Percentiles rank a stretch among this genome's conserved stretches.
Evolutionary conservation across 2,329 filamentous ascomycete genomes (phyloP).

Genomic region (Elsinoe australis): DNA sequence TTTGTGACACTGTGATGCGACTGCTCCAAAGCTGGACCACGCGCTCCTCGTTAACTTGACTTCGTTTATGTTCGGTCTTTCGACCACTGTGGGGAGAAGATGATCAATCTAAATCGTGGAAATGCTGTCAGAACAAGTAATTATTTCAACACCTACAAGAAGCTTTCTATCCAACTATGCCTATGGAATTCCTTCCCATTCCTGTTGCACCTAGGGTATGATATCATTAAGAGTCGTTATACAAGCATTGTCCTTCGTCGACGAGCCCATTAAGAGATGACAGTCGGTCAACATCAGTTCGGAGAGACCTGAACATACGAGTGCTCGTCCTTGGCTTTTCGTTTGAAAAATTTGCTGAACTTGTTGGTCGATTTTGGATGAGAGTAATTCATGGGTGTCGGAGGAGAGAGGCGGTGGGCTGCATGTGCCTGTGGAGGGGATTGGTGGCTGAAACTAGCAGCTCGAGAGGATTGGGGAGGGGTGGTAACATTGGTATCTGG

Average conservation of each 20-base stretch:
- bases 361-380: slow-evolving; percentile 6
- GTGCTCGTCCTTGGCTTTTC: slow-evolving; percentile 11
- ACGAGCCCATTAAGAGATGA: not conserved
- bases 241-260: not conserved
- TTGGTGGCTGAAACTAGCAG: slow-evolving; percentile 1
- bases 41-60: too few relatives aligned
- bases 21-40: too few relatives aligned
- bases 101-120: not conserved
- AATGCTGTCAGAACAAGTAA: not conserved
- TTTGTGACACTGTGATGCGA: too few relatives aligned
- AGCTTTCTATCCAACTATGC: not conserved
- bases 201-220: slow-evolving; percentile 6
- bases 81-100: too few relatives aligned
- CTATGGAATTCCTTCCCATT: not conserved
- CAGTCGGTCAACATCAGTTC: not conserved
- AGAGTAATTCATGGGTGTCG: slow-evolving; percentile 1
- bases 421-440: slow-evolving; percentile 3
- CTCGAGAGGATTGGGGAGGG: slow-evolving; percentile 7
- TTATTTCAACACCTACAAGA: slow-evolving; percentile 6
- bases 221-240: slow-evolving; percentile 8
- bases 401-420: not conserved
- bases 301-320: slow-evolving; percentile 13
- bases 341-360: slow-evolving; percentile 16
- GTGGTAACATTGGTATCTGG: slow-evolving; percentile 13
- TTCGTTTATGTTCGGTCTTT: too few relatives aligned